Percentiles rank a stretch among this genome's conserved stretches.
phyloP scores from a whole-genome alignment of 768 basidiomycete genomes.

The Steccherinum ochraceum region DNA sequence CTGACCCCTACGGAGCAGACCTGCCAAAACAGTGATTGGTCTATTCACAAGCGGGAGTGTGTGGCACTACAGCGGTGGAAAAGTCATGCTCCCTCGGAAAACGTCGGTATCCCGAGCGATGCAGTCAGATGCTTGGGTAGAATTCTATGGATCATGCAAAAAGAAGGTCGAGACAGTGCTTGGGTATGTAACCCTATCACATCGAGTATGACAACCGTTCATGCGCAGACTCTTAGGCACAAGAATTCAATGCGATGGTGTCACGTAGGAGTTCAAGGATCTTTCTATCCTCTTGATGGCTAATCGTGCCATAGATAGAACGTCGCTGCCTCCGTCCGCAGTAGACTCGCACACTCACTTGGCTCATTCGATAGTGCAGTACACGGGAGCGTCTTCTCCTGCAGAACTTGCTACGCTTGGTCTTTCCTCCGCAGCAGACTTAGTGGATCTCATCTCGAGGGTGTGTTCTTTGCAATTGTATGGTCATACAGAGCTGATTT shows the following conservation, averaged over 20 bases:
- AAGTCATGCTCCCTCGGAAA: constrained; percentile 39
- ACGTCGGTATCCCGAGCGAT: constrained; percentile 58
- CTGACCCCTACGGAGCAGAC: constrained; percentile 28
- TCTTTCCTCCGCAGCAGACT: constrained; percentile 49
- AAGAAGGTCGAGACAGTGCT: constrained; percentile 41
- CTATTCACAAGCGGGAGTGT: constrained; percentile 75
- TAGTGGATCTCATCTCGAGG: constrained; percentile 68
- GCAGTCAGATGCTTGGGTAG: constrained; percentile 76
- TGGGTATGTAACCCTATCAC: too few species aligned
- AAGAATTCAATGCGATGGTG: constrained; percentile 63
- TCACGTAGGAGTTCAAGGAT: constrained; percentile 54
- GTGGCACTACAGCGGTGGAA: constrained; percentile 55
- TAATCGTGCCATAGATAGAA: constrained; percentile 47
- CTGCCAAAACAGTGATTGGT: constrained; percentile 75
- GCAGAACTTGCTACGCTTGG: constrained; percentile 53
- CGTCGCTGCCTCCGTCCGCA: constrained; percentile 39
- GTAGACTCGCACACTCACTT: constrained; percentile 60
- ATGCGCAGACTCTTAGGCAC: too few species aligned
- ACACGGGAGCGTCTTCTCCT: constrained; percentile 54
- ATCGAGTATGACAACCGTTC: too few species aligned
- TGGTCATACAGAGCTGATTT: neutral
- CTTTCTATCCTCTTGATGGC: too few species aligned
- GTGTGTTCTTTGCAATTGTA: constrained; percentile 32
- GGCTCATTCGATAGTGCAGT: constrained; percentile 69
- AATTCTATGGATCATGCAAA: constrained; percentile 60